Percentiles rank a stretch among this genome's conserved stretches.
phyloP scores from a whole-genome alignment of 1,284 basidiomycete species.

The Austroboletus novae-zelandiae region DNA sequence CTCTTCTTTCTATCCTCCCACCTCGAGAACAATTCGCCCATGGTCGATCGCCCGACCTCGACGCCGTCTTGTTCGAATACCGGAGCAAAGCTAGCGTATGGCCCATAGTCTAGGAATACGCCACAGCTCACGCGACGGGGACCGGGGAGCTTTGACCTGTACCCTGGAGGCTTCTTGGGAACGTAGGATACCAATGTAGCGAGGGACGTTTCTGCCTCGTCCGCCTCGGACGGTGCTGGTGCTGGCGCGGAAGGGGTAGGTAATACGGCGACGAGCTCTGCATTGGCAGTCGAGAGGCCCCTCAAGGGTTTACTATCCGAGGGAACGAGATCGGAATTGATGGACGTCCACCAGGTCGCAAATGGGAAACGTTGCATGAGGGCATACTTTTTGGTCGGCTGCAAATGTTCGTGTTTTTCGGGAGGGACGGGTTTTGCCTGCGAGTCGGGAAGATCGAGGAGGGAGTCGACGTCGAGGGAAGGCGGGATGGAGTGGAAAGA shows the following conservation, averaged over 20 bases:
- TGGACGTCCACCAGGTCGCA: conserved; percentile 77
- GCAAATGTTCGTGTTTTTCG: conserved; percentile 26
- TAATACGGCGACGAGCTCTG: conserved; percentile 70
- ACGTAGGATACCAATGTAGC: conserved; percentile 45
- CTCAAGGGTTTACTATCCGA: conserved; percentile 43
- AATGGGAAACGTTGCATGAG: conserved; percentile 73
- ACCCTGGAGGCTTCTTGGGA: conserved; percentile 38
- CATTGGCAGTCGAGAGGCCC: conserved; percentile 57
- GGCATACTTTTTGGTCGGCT: conserved; percentile 54
- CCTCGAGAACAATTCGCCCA: conserved; percentile 57
- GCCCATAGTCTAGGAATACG: conserved; percentile 73
- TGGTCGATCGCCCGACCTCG: conserved; percentile 56
- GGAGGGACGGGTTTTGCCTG: conserved; percentile 21
- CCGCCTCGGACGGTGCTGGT: conserved; percentile 25
- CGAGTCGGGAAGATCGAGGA: conserved; percentile 37
- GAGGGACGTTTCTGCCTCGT: conserved; percentile 10
- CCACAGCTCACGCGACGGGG: conserved; percentile 58
- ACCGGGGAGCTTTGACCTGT: conserved; percentile 39
- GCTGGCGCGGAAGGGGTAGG: conserved; percentile 51
- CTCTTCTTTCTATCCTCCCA: conserved; percentile 39
- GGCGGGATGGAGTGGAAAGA: conserved; percentile 48
- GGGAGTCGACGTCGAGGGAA: conserved; percentile 43
- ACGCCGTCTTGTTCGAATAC: conserved; percentile 70
- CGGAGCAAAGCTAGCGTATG: conserved; percentile 71
- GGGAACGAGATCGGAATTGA: conserved; percentile 45